phyloP scores from a whole-genome alignment of 352 stramenopile genomes.

The Globisporangium carolinianum region DNA sequence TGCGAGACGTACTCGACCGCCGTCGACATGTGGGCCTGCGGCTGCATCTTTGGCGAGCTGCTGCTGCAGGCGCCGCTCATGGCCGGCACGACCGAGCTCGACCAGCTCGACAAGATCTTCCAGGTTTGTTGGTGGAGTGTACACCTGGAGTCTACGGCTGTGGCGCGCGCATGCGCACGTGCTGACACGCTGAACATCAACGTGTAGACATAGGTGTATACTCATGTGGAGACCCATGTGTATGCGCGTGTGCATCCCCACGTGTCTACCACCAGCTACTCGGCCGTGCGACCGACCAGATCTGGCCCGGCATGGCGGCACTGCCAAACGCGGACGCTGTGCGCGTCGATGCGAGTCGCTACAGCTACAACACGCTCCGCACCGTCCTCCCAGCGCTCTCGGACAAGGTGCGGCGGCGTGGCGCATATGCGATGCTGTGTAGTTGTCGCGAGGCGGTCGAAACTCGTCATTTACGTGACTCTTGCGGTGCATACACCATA shows the following conservation, averaged over 20 bases:
- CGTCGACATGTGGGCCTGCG: slow-evolving; percentile 89
- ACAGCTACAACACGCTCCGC: slow-evolving; percentile 32
- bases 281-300: slow-evolving; percentile 48
- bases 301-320: slow-evolving; percentile 45
- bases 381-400: slow-evolving; percentile 33
- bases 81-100: slow-evolving; percentile 49
- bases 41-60: slow-evolving; percentile 60
- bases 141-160: no score
- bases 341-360: slow-evolving; percentile 23
- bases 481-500: no score
- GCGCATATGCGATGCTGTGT: no score
- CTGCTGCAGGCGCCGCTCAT: slow-evolving; percentile 52
- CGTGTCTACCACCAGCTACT: slow-evolving; percentile 22
- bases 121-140: slow-evolving; percentile 12
- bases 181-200: no score
- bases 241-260: no score
- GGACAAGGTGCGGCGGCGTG: slow-evolving; percentile 14
- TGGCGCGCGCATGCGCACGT: no score
- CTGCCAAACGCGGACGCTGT: slow-evolving; percentile 38
- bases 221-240: not conserved
- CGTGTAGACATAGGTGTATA: no score
- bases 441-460: no score
- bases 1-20: slow-evolving; percentile 77
- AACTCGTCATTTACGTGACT: no score
- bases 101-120: slow-evolving; percentile 74